Percentiles rank a stretch among this genome's conserved stretches.
phyloP scores from a whole-genome alignment of 352 stramenopile species.

The Thraustotheca clavata region DNA sequence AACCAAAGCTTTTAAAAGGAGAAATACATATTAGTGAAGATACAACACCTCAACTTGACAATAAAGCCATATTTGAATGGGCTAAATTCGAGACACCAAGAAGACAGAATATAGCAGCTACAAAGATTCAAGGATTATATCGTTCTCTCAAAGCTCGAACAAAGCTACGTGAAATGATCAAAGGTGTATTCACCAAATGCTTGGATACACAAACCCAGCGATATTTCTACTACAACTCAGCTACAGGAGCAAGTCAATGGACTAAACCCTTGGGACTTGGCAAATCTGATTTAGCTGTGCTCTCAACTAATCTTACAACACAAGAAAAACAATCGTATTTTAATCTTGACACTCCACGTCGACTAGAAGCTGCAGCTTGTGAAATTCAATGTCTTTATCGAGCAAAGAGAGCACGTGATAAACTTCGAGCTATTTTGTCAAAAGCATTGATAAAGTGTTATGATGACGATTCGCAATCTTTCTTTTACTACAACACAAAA shows the following conservation, averaged over 20 bases:
- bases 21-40: too few species aligned
- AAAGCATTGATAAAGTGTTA: slow-evolving; percentile 29
- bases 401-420: slow-evolving; percentile 23
- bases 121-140: slow-evolving; percentile 25
- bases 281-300: neutral
- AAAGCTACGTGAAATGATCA: slow-evolving; percentile 25
- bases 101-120: slow-evolving; percentile 14
- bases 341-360: slow-evolving; percentile 6
- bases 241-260: slow-evolving; percentile 30
- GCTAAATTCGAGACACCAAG: neutral
- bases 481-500: slow-evolving; percentile 42
- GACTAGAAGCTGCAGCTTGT: slow-evolving; percentile 18
- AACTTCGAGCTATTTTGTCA: slow-evolving; percentile 26
- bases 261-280: slow-evolving; percentile 22
- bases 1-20: neutral
- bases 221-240: slow-evolving; percentile 40
- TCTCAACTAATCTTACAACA: neutral
- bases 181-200: slow-evolving; percentile 27
- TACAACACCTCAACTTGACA: too few species aligned
- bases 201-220: slow-evolving; percentile 28
- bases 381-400: slow-evolving; percentile 27
- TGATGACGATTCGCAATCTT: slow-evolving; percentile 28
- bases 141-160: slow-evolving; percentile 25
- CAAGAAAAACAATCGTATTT: neutral
- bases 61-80: too few species aligned